Evolutionary conservation across 306 rosid species (phyloP), one percentile per base, ranked within the genome.

Genomic region (Rosa rugosa): DNA sequence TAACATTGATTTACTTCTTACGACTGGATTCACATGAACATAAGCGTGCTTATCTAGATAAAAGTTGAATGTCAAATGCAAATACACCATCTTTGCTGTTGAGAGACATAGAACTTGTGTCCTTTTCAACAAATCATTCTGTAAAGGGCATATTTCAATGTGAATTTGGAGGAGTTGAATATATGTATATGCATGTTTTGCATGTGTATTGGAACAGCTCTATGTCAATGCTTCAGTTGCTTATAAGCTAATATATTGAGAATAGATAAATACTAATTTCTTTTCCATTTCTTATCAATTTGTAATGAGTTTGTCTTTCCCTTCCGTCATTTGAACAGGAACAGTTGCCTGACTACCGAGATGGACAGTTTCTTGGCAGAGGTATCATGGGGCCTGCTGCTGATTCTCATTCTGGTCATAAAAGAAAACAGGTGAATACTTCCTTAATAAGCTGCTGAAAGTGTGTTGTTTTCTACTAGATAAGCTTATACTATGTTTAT

Each of bases 311-410:
- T 74, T 65, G 82, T 86, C 59, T 53, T 75, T 78, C 45, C 69
- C 68, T 68, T 71, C 69, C 66, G 51, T 82, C 54, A 72, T 75
- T 78, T 65, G 66, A 70, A 80, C 88, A 94, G 98, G 98, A 91
- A 60, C 95, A 81, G 83, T 85, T 88, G 91, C 83, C 85, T 40
- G 98, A 93, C 81, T 79, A 85, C 70, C 77, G 85, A 75, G 91
- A 88, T 83, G 93, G 90, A 47, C 95, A 87, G 68, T 86, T 88
- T 83, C 95, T 64, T 69, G 95, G 88, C 63, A 88, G 88, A 84
- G 84, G 72, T 82, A 69, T 76, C 84, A 72, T 77, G 80, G 94
- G 86, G 27, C 83, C 85, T 70, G 79, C 84, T 70, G 77, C 85
- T 75, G 95, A 91, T 80, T 80, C 85, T 79, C 87, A 86, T 84